These are phyloP conservation scores for Dipodascopsis uninucleata DNA, from an alignment of 805 yeast species.

Conservation along the genomic window DNA sequence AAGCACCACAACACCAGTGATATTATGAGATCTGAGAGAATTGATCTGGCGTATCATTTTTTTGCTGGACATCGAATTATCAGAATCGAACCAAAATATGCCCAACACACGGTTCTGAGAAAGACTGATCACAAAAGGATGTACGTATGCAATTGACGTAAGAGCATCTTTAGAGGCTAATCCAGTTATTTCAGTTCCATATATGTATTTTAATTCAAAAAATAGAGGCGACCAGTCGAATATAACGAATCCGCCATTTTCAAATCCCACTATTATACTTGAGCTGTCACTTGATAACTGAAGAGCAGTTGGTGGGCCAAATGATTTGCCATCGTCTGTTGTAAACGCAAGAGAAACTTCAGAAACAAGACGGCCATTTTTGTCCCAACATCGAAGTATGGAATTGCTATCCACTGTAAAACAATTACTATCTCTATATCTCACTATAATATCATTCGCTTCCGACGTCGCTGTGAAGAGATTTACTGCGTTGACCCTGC, in stretches of 20 bases:
- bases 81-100: slow-evolving; percentile 3
- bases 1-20: slow-evolving; percentile 12
- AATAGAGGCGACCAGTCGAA: too few relatives aligned
- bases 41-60: not conserved
- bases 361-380: too few relatives aligned
- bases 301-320: slow-evolving; percentile 9
- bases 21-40: slow-evolving; percentile 10
- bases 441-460: slow-evolving; percentile 12
- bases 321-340: not conserved
- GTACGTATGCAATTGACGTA: slow-evolving; percentile 6
- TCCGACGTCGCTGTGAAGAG: not conserved
- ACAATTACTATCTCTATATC: slow-evolving; percentile 12
- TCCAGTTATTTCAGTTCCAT: too few relatives aligned
- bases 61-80: not conserved
- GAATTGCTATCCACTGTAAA: slow-evolving; percentile 12
- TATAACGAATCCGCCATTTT: slow-evolving; percentile 14
- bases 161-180: slow-evolving; percentile 6
- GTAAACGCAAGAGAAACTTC: not conserved
- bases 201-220: too few relatives aligned
- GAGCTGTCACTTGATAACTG: not conserved
- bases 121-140: slow-evolving; percentile 17
- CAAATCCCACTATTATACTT: slow-evolving; percentile 14
- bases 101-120: slow-evolving; percentile 4
- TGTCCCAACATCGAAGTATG: slow-evolving; percentile 17
- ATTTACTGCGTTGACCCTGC: slow-evolving; percentile 14